Conservation (phyloP, 2,329 filamentous ascomycete species). For the Aureobasidium sp. region DNA sequence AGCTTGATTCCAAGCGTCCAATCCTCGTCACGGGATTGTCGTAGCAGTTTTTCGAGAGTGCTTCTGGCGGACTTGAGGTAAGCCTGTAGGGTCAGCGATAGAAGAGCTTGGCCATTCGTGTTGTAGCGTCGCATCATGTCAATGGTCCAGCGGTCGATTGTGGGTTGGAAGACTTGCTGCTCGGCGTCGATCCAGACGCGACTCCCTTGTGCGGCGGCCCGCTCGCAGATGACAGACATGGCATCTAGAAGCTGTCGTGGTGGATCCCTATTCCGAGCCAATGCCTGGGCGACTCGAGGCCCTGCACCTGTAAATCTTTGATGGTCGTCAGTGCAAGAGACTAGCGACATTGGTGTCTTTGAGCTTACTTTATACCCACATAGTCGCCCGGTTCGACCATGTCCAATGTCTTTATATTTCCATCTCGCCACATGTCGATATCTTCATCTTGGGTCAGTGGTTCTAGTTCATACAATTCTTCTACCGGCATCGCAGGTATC, state of each 20-base stretch:
- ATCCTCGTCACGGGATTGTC: constrained; percentile 39
- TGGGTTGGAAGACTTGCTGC: constrained; percentile 42
- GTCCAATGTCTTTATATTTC: constrained; percentile 44
- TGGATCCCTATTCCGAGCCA: constrained; percentile 32
- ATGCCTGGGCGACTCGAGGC: constrained; percentile 31
- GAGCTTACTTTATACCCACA: constrained; percentile 41
- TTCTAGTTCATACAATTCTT: constrained; percentile 16
- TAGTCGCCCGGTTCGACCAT: constrained; percentile 45
- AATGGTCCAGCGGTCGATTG: constrained; percentile 46
- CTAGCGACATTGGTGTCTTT: neutral
- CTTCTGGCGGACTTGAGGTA: constrained; percentile 37
- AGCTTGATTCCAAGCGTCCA: constrained; percentile 45
- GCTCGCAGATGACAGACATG: constrained; percentile 36
- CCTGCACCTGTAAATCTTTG: constrained; percentile 42
- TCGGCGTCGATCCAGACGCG: constrained; percentile 47
- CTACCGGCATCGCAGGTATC: constrained; percentile 25
- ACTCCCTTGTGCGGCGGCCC: constrained; percentile 34
- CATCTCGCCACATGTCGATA: constrained; percentile 42
- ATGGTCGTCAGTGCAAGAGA: neutral
- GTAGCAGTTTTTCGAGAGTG: constrained; percentile 36
- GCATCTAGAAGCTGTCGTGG: constrained; percentile 34
- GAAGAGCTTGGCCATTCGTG: constrained; percentile 30
- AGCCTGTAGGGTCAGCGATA: constrained; percentile 46
- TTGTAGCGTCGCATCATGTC: constrained; percentile 47
- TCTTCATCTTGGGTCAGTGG: constrained; percentile 17